These are phyloP conservation scores for Russula sp. DNA, from an alignment of 768 basidiomycete species.

Conservation along the genomic window DNA sequence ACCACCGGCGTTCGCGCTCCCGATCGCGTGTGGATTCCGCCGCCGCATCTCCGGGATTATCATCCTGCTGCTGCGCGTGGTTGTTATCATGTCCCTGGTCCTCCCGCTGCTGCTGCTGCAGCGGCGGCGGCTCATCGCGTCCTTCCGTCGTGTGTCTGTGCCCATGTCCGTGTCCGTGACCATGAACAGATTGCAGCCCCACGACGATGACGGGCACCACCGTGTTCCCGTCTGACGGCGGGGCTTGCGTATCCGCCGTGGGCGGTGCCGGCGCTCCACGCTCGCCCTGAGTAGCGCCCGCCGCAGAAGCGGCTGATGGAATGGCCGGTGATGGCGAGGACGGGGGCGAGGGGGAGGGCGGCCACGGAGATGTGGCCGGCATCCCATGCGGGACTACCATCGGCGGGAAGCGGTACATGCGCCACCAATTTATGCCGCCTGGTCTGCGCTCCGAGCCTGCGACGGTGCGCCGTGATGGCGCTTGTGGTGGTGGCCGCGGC, in stretches of 20 bases:
- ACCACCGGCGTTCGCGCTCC: slow-evolving; percentile 43
- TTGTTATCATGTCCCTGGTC: neutral
- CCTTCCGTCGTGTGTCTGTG: slow-evolving; percentile 4
- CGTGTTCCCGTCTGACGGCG: slow-evolving; percentile 27
- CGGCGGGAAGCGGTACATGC: slow-evolving; percentile 75
- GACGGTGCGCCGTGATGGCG: slow-evolving; percentile 29
- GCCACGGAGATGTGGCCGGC: neutral
- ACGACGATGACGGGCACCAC: slow-evolving; percentile 83
- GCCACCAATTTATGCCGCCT: slow-evolving; percentile 70
- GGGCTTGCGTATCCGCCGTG: slow-evolving; percentile 10
- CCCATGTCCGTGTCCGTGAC: slow-evolving; percentile 28
- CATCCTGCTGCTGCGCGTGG: neutral
- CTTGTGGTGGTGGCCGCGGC: neutral
- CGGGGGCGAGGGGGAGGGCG: neutral
- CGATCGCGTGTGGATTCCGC: slow-evolving; percentile 1
- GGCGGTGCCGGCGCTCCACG: neutral
- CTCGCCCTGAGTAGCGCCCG: slow-evolving; percentile 7
- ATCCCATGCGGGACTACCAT: slow-evolving; percentile 40
- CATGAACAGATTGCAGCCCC: slow-evolving; percentile 68
- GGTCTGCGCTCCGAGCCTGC: slow-evolving; percentile 36
- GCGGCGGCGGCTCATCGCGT: neutral
- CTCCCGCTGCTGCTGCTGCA: neutral
- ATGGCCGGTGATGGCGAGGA: slow-evolving; percentile 4
- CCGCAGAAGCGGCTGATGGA: neutral
- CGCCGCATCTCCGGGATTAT: neutral